Evolutionary conservation across 2,329 filamentous ascomycete genomes (phyloP), one percentile per base, ranked within the genome.

Genomic region (Cladosporium colombiae): DNA sequence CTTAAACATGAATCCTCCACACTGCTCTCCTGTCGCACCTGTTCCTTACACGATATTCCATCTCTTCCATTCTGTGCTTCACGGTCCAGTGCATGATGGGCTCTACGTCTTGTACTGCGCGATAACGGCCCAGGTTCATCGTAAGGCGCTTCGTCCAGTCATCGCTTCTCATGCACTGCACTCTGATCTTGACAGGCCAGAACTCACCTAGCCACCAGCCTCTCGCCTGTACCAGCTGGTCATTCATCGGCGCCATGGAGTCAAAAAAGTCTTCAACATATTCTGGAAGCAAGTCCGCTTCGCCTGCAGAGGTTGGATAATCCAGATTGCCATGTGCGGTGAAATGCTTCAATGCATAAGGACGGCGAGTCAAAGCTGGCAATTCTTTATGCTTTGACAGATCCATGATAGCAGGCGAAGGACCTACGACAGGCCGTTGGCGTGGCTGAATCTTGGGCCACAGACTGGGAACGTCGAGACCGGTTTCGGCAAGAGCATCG

Each of bases 11-110:
- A 31, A 73, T 62, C 37, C 71, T 77, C 85, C 72, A 79, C 63
- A 37, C 58, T 0, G 75, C 72, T 50, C 75, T 69, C 60, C 69
- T 68, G 53, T 75, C 74, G 29, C 74, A 63, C 46, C 72, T 66
- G 33, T 73, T 74, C 65, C 70, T 74, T 14, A 78, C 67, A 60
- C 74, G 72, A 65, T 82, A 82, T 5, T 72, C 72, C 53, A 71
- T 68, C 23, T 78, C 74, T 14, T 74, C 66, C 55, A 78, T 75
- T 29, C 77, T 68, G 62, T 76, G 74, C 69, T 77, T 68, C 33
- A 81, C 80, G 11, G 79, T 81, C 80, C 80, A 82, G 68, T 82
- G 80, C 71, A 81, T 71, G 52, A 76, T 77, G 7, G 80, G 80
- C 61, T 74, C 72, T 6, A 64, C 31, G 50, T 81, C 79, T 5